Conservation (phyloP, 2,329 filamentous ascomycete species). For the Fusarium sp. region DNA sequence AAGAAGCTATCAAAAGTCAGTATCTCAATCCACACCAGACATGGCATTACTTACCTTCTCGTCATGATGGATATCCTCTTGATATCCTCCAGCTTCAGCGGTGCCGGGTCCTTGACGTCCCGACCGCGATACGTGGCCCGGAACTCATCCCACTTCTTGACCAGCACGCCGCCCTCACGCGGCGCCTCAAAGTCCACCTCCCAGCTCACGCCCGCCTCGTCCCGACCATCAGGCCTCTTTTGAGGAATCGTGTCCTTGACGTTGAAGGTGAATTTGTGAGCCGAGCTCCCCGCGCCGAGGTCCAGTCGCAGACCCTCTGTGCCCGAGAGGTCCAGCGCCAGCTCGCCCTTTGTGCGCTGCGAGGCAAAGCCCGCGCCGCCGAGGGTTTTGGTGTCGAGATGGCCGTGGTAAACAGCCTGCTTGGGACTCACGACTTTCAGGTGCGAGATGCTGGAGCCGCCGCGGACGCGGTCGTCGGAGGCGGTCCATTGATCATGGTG, state of each 20-base stretch:
- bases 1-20: conserved; percentile 72
- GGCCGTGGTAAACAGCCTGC: conserved; percentile 72
- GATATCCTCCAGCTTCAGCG: conserved; percentile 68
- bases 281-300: conserved; percentile 62
- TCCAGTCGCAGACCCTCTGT: conserved; percentile 71
- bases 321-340: conserved; percentile 70
- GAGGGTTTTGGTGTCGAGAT: conserved; percentile 77
- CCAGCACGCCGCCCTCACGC: conserved; percentile 54
- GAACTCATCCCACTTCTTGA: conserved; percentile 72
- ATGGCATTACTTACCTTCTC: conserved; percentile 68
- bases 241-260: conserved; percentile 76
- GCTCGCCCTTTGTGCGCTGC: conserved; percentile 72
- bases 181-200: conserved; percentile 73
- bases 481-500: conserved; percentile 70
- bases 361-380: conserved; percentile 86
- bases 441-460: conserved; percentile 71
- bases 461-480: conserved; percentile 81
- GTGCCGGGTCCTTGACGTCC: conserved; percentile 67
- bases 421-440: conserved; percentile 51
- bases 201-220: conserved; percentile 77
- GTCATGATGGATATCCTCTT: conserved; percentile 82
- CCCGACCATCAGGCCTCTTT: conserved; percentile 70
- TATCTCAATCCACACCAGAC: background rate
- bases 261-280: conserved; percentile 77
- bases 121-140: conserved; percentile 79